Evolutionary conservation across 129 eudicot species (phyloP).

Genomic region (Lonicera japonica): DNA sequence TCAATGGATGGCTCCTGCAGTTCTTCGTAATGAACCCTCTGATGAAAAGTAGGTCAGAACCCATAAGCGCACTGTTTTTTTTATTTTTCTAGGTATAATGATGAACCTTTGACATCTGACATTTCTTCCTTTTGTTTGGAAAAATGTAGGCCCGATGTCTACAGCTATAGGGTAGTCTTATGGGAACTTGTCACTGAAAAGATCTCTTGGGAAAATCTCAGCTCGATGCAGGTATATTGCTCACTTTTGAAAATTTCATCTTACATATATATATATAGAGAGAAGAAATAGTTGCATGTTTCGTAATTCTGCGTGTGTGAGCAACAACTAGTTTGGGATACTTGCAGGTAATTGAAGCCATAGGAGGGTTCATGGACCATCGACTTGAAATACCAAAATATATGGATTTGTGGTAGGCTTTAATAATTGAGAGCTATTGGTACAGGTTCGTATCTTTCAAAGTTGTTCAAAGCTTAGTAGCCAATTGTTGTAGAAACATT

Average conservation of each 20-base stretch:
- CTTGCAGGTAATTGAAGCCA: too few species aligned
- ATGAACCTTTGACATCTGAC: background rate
- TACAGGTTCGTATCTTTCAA: conserved; percentile 47
- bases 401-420: conserved; percentile 83
- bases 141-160: conserved; percentile 65
- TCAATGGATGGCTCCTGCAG: conserved; percentile 99
- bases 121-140: conserved; percentile 14
- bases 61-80: background rate
- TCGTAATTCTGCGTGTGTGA: conserved; percentile 30
- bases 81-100: background rate
- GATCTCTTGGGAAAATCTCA: conserved; percentile 80
- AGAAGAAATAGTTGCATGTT: background rate
- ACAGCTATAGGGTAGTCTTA: too few species aligned
- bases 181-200: too few species aligned
- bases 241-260: background rate
- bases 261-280: too few species aligned
- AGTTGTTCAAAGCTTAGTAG: too few species aligned
- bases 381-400: too few species aligned
- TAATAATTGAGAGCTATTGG: conserved; percentile 85
- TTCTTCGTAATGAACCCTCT: too few species aligned
- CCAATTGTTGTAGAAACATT: too few species aligned
- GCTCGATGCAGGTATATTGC: conserved; percentile 91
- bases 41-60: conserved; percentile 69
- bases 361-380: too few species aligned
- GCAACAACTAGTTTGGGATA: too few species aligned